Base-by-base conservation (phyloP, 345 rosid genomes). In the Rhizophora mangle region DNA sequence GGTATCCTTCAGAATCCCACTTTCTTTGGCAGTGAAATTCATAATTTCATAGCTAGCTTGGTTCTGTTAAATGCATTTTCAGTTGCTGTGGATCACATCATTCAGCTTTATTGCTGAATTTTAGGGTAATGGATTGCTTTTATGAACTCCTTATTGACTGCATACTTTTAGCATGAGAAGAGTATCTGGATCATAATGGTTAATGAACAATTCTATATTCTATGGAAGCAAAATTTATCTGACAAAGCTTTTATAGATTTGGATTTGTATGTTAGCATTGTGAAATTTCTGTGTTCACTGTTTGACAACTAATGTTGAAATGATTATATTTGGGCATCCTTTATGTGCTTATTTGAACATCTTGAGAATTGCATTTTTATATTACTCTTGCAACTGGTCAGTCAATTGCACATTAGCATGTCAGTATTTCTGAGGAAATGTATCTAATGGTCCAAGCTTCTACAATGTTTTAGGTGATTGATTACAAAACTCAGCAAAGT, bases 401-500 rank as follows among this genome's bases (percentile, higher is more conserved):
- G 1, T 43, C 11, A 18, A 59, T 71, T 51, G 52, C 32, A 54
- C 30, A 49, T 51, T 69, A 24, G 21, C 66, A 67, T 60, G 19
- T 66, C 67, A 30, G 8, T 46, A 58, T 9, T 18, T 58, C 21
- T 37, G 21, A 30, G 53, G 4, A 67, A 31, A 59, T 64, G 27
- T 37, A 63, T 19, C 75, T 76, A 60, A 79, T 52, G 52, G 39
- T 58, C 70, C 19, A 51, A 61, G 68, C 74, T n/a, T 58, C 53
- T 78, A 15, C 70, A 53, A 65, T 64, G 15, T 69, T 52, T 64
- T 81, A 96, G 99, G 98, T 96, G 85, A 90, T 96, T 77, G 90
- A 96, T 80, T 96, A 92, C 74, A 92, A 89, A 81, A 92, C 98
- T 68, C 99, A 96, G 82, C 99, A 96, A 76, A 87, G 75, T 79